Evolutionary conservation across 208 protist species (phyloP), one percentile per base, ranked within the genome.

Genomic region (Leptomonas seymouri): DNA sequence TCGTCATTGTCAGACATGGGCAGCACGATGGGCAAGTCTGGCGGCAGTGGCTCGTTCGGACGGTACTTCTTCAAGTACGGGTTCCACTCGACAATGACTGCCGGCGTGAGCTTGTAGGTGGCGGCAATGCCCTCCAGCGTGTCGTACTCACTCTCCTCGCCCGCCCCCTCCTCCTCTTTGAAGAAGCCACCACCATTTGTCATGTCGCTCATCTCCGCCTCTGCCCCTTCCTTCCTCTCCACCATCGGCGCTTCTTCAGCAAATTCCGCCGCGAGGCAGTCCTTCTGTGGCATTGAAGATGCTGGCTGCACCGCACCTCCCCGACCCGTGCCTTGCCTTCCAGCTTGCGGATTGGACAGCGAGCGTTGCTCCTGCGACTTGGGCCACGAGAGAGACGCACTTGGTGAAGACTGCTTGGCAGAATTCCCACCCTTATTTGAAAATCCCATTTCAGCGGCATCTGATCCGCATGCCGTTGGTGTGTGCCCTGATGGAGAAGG

Each of bases 1-100:
- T 72, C 72, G 2, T 74, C 80, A 1, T 59, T 76, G 55, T 72
- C 77, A 18, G 70, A 61, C 50, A 84, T 51, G 56, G 84, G 84
- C 41, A 94, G 61, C 25, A 88, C 79, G 65, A 94, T 90, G 30
- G 82, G 80, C 44, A 94, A 60, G 57, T 93, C 84, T 9, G 89
- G 67, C 28, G 89, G 89, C 45, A 94, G 75, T 20, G 89, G 85
- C 34, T 92, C 86, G 49, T 77, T 74, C 5, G 74, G 41, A 9
- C 28, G 56, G 73, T 91, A 94, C 34, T 54, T 68, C 56, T 62
- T 70, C 46, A 94, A 58, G 54, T 85, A 90, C 21, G 85, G 84
- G 54, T 94, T 94, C 76, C 80, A 93, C 57, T 76, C 44, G 20
- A 91, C n/a, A 15, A 94, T 65, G 5, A 75, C 61, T 20, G 78